Evolutionary conservation across 306 rosid species (phyloP).

Genomic region (Vicia faba): DNA sequence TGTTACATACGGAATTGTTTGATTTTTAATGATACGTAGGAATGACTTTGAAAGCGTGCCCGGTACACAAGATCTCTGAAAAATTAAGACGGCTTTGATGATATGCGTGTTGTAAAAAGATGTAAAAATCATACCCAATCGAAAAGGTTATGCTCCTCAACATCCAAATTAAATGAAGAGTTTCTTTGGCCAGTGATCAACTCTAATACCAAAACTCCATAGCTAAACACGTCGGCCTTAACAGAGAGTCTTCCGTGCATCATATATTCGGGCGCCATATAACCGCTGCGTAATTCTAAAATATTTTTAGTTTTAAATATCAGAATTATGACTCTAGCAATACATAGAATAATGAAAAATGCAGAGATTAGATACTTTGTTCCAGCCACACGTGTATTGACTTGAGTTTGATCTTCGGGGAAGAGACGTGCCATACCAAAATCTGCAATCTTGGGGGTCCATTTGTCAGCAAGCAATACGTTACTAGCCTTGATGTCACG

Average conservation of each 20-base stretch:
- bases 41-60: too few relatives aligned
- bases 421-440: constrained; percentile 99
- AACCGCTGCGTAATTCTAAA: constrained; percentile 60
- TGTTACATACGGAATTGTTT: too few relatives aligned
- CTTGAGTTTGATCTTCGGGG: constrained; percentile 89
- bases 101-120: background rate
- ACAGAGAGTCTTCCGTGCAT: constrained; percentile 80
- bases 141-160: constrained; percentile 41
- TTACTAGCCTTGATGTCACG: constrained; percentile 95
- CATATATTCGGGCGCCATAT: constrained; percentile 94
- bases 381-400: constrained; percentile 94
- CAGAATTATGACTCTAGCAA: background rate
- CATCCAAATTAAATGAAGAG: constrained; percentile 40
- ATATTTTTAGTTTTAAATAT: background rate
- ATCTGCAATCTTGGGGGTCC: constrained; percentile 96
- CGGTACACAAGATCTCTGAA: too few relatives aligned
- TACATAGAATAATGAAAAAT: background rate
- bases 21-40: too few relatives aligned
- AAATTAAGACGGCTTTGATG: too few relatives aligned
- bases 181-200: constrained; percentile 76
- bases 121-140: constrained; percentile 44
- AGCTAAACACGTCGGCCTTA: constrained; percentile 89
- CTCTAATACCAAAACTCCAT: constrained; percentile 85
- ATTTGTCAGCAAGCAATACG: constrained; percentile 80
- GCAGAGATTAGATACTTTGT: constrained; percentile 62